phyloP scores from a whole-genome alignment of 371 early-diverging fungal genomes.

The Mortierella sp. region DNA sequence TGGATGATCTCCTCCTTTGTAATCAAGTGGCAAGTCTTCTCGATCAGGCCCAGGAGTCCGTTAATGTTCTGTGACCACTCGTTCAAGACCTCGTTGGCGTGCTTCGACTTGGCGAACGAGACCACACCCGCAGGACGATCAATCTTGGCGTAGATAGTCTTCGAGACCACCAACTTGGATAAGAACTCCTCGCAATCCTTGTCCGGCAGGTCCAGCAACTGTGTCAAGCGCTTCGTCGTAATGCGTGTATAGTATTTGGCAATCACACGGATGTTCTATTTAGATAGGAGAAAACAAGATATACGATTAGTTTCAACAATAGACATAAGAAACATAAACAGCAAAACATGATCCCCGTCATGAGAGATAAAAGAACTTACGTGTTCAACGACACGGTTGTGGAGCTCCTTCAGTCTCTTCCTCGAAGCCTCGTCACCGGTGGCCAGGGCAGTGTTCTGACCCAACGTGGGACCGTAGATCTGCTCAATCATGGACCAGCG shows the following conservation, averaged over 20 bases:
- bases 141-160: slow-evolving; percentile 95
- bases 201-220: slow-evolving; percentile 79
- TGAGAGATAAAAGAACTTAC: slow-evolving; percentile 57
- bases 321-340: background rate
- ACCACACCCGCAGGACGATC: slow-evolving; percentile 94
- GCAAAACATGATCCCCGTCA: background rate
- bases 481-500: slow-evolving; percentile 94
- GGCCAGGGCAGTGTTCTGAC: slow-evolving; percentile 80
- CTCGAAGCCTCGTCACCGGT: slow-evolving; percentile 80
- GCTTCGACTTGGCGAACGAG: slow-evolving; percentile 86
- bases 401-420: slow-evolving; percentile 87
- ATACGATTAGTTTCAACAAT: background rate
- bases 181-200: slow-evolving; percentile 92
- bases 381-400: slow-evolving; percentile 96
- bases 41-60: slow-evolving; percentile 88
- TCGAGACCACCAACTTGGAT: slow-evolving; percentile 92
- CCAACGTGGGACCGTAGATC: slow-evolving; percentile 82
- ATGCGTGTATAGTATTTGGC: slow-evolving; percentile 96
- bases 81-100: slow-evolving; percentile 89
- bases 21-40: slow-evolving; percentile 96
- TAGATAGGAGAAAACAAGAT: background rate
- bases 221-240: slow-evolving; percentile 81
- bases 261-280: slow-evolving; percentile 93
- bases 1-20: slow-evolving; percentile 96
- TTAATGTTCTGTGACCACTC: slow-evolving; percentile 95